Conservation (phyloP, 1,284 basidiomycete genomes). For the Sanghuangporus weigelae region DNA sequence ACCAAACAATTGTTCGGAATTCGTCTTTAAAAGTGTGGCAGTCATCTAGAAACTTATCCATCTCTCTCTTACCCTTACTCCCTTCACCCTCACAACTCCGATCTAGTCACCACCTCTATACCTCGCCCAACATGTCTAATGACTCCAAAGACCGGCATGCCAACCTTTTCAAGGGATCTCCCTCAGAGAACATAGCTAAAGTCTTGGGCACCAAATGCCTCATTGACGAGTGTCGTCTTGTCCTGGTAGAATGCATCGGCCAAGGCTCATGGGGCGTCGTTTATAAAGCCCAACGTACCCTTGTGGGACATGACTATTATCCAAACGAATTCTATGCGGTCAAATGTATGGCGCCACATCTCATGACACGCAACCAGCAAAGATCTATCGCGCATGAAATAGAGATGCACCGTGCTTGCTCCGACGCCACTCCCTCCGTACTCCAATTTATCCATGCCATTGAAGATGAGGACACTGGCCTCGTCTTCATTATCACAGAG, state of each 20-base stretch:
- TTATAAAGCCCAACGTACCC: slow-evolving; percentile 79
- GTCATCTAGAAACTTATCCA: too few relatives aligned
- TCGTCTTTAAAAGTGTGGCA: too few relatives aligned
- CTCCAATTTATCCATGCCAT: slow-evolving; percentile 59
- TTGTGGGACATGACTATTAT: slow-evolving; percentile 23
- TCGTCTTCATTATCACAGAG: slow-evolving; percentile 63
- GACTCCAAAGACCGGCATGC: too few relatives aligned
- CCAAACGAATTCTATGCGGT: slow-evolving; percentile 73
- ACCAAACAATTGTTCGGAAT: too few relatives aligned
- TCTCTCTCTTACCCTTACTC: too few relatives aligned
- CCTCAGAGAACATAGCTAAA: too few relatives aligned
- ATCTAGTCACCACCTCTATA: too few relatives aligned
- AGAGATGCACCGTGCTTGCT: slow-evolving; percentile 44
- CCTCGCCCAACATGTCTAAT: too few relatives aligned
- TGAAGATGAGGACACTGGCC: slow-evolving; percentile 35
- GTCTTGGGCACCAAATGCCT: too few relatives aligned
- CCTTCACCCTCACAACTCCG: too few relatives aligned
- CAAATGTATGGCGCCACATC: slow-evolving; percentile 28
- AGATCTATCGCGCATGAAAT: slow-evolving; percentile 43
- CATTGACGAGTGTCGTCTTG: slow-evolving; percentile 43
- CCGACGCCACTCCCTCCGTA: slow-evolving; percentile 44
- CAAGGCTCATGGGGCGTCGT: slow-evolving; percentile 96
- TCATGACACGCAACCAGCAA: slow-evolving; percentile 31
- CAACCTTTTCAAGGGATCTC: too few relatives aligned
- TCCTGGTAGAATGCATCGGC: slow-evolving; percentile 54